A percentile compares a stretch with the other conserved stretches of the same genome.
Evolutionary conservation across 2,329 filamentous ascomycete species (phyloP).

Genomic region (Aspergillus tamarii): DNA sequence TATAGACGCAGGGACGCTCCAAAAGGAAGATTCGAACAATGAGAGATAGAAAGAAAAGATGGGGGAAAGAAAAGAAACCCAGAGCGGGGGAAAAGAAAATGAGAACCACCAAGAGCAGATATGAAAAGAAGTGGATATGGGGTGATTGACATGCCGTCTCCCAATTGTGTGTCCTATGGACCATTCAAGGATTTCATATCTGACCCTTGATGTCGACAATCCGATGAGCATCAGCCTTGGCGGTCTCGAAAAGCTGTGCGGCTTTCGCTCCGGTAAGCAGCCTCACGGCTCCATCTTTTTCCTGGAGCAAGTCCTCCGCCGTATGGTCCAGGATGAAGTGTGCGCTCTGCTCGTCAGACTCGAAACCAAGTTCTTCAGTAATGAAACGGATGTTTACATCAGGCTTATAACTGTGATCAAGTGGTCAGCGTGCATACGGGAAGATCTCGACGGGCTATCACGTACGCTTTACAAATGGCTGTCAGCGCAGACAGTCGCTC

Average conservation of each 20-base stretch:
- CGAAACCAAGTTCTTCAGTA: conserved; percentile 94
- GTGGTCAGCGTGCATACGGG: conserved; percentile 50
- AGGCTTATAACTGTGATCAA: conserved; percentile 76
- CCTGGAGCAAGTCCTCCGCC: conserved; percentile 75
- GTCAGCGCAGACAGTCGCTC: conserved; percentile 89
- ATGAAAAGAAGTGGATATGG: conserved; percentile 11
- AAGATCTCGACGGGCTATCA: conserved; percentile 29
- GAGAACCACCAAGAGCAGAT: conserved; percentile 1
- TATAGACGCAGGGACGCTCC: neutral
- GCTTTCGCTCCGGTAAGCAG: conserved; percentile 77
- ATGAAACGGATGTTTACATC: conserved; percentile 88
- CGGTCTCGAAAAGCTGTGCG: conserved; percentile 70
- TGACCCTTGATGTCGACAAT: conserved; percentile 97
- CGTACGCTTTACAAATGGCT: conserved; percentile 94
- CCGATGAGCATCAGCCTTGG: conserved; percentile 74
- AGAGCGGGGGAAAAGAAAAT: conserved; percentile 12
- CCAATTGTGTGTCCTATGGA: conserved; percentile 5
- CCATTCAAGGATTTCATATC: conserved; percentile 54
- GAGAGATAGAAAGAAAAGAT: neutral
- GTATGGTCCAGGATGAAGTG: conserved; percentile 86
- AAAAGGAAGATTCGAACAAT: neutral
- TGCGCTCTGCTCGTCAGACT: conserved; percentile 85
- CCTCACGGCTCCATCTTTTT: conserved; percentile 72
- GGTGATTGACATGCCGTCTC: conserved; percentile 5
- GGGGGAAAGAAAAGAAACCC: conserved; percentile 3